Evolutionary conservation across 768 basidiomycete genomes (phyloP), one percentile per base, ranked within the genome.

Genomic region (Leccinum pellstonianum): DNA sequence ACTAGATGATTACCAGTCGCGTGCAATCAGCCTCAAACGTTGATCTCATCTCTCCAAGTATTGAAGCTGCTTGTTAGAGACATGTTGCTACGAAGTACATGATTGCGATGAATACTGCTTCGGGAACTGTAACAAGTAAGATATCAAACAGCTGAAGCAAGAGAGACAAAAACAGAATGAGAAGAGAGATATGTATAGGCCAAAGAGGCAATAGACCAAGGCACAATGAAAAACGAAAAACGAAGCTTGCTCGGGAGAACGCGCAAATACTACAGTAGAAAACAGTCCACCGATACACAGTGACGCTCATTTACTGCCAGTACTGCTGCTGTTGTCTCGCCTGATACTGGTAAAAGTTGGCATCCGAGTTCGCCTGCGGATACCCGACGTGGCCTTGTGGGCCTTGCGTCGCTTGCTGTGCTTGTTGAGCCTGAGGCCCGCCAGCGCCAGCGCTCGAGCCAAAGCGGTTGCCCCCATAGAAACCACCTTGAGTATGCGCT

Each of bases 321-420:
- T 81, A 82, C 71, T 81, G 83, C 71, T 81, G 83, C 67, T 83
- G 84, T 68, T 83, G 86, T 70, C 86, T 78, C 23, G 80, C 79
- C 71, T 86, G 88, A 70, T 90, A 90, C 63, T 83, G 82, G 70
- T 91, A 91, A 70, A 89, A 91, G 65, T 76, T 81, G 14, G 77
- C 85, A 50, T 90, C 87, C 53, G 80, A 85, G 52, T 78, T 83
- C 47, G 82, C 83, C 66, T 74, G 73, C 47, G 81, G 80, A 58
- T 83, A 83, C 3, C 80, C 80, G 8, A 78, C 80, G 64, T 81
- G 82, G 0, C 76, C 80, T 52, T 73, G 71, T 23, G 71, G 71
- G 3, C 64, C 71, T 43, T 72, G 71, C 19, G 65, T 56, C 7
- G 55, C 75, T 54, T 77, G 78, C 54, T 78, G 77, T 6, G 67